Conservation (phyloP, 192 early-diverging fungal genomes). For the Entomortierella chlamydospora region DNA sequence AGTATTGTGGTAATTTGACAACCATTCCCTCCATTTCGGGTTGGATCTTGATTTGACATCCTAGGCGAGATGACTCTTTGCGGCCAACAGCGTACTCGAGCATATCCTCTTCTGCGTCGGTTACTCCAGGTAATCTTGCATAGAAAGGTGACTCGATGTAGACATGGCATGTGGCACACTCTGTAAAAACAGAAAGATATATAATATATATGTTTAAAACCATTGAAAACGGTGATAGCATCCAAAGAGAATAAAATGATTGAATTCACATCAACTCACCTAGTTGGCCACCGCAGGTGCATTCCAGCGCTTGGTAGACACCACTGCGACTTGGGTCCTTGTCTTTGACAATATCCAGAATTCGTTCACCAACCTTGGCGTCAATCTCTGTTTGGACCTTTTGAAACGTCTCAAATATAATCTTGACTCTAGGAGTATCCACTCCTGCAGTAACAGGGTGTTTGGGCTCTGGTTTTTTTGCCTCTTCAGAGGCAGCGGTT, state of each 20-base stretch:
- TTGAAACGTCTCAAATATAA: constrained; percentile 55
- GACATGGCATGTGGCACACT: constrained; percentile 74
- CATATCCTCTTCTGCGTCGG: constrained; percentile 72
- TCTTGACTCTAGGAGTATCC: constrained; percentile 32
- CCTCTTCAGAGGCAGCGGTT: constrained; percentile 31
- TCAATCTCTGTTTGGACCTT: constrained; percentile 57
- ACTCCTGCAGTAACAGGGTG: neutral
- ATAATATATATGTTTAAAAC: neutral
- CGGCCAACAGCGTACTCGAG: constrained; percentile 66
- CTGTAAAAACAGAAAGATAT: constrained; percentile 1
- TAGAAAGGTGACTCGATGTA: constrained; percentile 59
- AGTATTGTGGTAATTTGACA: constrained; percentile 48
- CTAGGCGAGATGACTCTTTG: constrained; percentile 43
- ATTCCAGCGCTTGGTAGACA: constrained; percentile 61
- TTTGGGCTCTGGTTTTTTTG: neutral
- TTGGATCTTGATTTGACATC: constrained; percentile 53
- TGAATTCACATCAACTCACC: constrained; percentile 20
- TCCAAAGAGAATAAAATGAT: neutral
- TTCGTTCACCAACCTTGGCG: constrained; percentile 52
- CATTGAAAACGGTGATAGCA: no score
- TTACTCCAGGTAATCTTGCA: constrained; percentile 50
- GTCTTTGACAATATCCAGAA: constrained; percentile 58
- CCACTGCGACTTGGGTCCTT: constrained; percentile 60
- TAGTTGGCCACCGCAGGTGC: constrained; percentile 66
- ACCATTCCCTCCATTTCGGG: constrained; percentile 53